Percentiles rank a stretch among this genome's conserved stretches.
Conservation (phyloP, 371 early-diverging fungal genomes). For the Saksenaea vasiformis region DNA sequence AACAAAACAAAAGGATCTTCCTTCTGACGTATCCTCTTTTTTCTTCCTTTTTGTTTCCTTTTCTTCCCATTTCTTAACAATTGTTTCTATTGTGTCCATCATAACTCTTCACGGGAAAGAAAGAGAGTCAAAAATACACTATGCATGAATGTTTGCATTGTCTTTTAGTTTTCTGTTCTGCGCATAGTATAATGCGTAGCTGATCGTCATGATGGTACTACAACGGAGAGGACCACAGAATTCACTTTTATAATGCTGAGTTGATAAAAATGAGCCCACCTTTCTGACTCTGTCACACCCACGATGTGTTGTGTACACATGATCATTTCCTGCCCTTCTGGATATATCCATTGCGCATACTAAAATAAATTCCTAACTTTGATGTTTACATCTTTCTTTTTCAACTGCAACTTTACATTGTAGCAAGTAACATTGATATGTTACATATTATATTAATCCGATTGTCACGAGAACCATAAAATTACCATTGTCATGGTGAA, state of each 20-base stretch:
- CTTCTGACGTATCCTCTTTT: neutral
- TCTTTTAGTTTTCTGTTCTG: neutral
- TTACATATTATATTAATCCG: too few relatives aligned
- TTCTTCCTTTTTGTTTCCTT: neutral
- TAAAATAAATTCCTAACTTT: neutral
- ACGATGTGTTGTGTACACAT: neutral
- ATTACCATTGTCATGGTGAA: too few relatives aligned
- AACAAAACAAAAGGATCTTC: neutral
- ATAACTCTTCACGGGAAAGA: too few relatives aligned
- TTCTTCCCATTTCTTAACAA: neutral
- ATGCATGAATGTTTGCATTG: slow-evolving; percentile 3
- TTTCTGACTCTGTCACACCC: neutral
- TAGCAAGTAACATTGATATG: neutral
- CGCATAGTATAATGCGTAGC: neutral
- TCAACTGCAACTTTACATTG: neutral
- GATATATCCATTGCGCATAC: neutral
- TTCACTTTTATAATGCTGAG: neutral
- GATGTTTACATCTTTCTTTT: neutral
- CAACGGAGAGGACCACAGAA: neutral
- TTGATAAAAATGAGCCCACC: neutral
- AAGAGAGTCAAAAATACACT: neutral
- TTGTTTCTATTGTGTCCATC: neutral
- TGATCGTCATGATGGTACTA: neutral
- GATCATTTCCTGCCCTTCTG: neutral
- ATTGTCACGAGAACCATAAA: too few relatives aligned